Conservation (phyloP, 257 asterid species). For the Solanum tarapatanum region DNA sequence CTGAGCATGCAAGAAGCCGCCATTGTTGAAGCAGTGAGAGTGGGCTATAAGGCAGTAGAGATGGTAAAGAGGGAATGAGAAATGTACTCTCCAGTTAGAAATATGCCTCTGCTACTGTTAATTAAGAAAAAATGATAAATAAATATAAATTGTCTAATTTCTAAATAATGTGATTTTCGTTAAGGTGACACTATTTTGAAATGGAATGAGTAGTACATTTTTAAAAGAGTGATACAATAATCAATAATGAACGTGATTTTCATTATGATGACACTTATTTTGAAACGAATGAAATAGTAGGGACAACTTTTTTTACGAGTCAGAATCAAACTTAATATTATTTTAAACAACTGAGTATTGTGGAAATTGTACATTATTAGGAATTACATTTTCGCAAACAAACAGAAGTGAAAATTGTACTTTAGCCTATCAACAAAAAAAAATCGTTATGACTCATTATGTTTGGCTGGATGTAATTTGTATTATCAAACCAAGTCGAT, state of each 20-base stretch:
- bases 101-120: not conserved
- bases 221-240: too few species aligned
- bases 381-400: not conserved
- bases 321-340: not conserved
- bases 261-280: too few species aligned
- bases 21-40: conserved; percentile 18
- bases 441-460: not conserved
- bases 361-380: not conserved
- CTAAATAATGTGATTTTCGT: too few species aligned
- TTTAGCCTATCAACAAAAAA: not conserved
- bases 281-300: too few species aligned
- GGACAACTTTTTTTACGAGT: too few species aligned
- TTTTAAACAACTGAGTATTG: not conserved
- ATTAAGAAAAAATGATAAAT: not conserved
- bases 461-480: not conserved
- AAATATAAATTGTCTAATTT: too few species aligned
- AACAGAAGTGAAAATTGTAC: not conserved
- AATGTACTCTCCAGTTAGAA: not conserved
- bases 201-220: too few species aligned
- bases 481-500: not conserved
- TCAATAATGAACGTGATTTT: too few species aligned
- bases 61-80: not conserved
- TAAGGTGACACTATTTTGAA: not conserved
- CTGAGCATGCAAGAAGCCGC: conserved; percentile 55
- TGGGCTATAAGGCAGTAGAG: not conserved